Evolutionary conservation across 352 stramenopile species (phyloP), one percentile per base, ranked within the genome.

Genomic region (Pythium dissimile): DNA sequence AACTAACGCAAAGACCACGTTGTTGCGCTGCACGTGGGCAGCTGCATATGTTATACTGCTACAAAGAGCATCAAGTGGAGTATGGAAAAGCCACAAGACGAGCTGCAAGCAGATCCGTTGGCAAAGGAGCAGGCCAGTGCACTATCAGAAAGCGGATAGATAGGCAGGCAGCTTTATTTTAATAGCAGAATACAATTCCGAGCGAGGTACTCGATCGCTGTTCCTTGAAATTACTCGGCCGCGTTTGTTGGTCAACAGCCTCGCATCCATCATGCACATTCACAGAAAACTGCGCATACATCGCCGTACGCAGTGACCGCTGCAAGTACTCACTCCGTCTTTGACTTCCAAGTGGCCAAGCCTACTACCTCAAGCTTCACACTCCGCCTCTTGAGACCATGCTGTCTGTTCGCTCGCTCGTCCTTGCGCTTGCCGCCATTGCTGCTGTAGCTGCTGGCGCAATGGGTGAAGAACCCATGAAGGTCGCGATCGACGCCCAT

Each of bases 11-110:
- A 59, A 38, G 38, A 60, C 69, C 15, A 57, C 24, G 18, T 56
- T 94, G 57, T 62, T 92, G 48, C 74, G 75, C 6, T 94, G 84
- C 47, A 76, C 74, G n/a, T 94, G 84, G 23, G 70, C 86, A 26
- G 76, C 74, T 2, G 73, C 81, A 16, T 84, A 88, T n/a, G n/a
- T n/a, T n/a, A 65, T 94, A 94, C 62, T 94, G 84, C 69, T 86
- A 67, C 65, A 92, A 94, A 53, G 77, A 89, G 23, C 84, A 94
- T 56, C 80, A 94, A 48, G 69, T 84, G 15, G 79, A 90, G 53
- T 81, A 94, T 94, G 84, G 84, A 68, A 54, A 13, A 86, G 84
- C 58, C 84, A 94, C 66, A 92, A 91, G 57, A 67, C 67, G 31
- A 84, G 62, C 54, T 94, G 84, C 69, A 90, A 90, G 63, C 62